Percentiles rank a stretch among this genome's conserved stretches.
phyloP scores from a whole-genome alignment of 768 basidiomycete species.

The Russula virescens region DNA sequence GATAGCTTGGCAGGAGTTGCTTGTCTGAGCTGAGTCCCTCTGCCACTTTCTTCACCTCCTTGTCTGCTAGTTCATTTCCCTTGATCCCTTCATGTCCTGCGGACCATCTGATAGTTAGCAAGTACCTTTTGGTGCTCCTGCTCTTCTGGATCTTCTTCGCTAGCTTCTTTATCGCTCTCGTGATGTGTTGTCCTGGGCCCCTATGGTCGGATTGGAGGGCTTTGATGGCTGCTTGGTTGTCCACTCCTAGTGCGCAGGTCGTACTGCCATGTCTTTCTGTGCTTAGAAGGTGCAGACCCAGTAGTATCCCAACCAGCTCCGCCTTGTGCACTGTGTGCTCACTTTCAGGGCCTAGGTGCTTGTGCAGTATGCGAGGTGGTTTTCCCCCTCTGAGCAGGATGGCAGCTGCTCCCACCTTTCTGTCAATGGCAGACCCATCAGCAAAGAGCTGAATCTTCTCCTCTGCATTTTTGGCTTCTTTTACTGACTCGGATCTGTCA shows the following conservation, averaged over 20 bases:
- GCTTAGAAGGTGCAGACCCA: background rate
- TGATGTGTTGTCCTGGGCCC: background rate
- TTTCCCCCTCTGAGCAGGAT: too few relatives aligned
- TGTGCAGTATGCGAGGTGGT: background rate
- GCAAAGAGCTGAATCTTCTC: too few relatives aligned
- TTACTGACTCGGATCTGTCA: too few relatives aligned
- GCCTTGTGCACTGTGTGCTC: background rate
- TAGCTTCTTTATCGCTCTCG: background rate
- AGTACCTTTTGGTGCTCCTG: background rate
- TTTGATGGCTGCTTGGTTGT: background rate
- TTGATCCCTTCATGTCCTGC: background rate
- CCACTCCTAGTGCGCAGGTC: background rate
- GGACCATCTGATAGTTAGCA: too few relatives aligned
- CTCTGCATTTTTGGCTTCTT: too few relatives aligned
- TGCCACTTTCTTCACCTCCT: background rate
- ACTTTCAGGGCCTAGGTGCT: background rate
- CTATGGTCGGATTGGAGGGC: background rate
- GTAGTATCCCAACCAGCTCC: background rate
- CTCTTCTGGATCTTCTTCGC: background rate
- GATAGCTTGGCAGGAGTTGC: background rate
- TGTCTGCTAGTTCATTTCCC: background rate
- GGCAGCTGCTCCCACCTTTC: too few relatives aligned
- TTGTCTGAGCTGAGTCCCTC: background rate
- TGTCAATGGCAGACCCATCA: too few relatives aligned
- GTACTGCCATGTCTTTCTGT: background rate